Percentiles rank a stretch among this genome's conserved stretches.
Evolutionary conservation across 192 early-diverging fungal species (phyloP).

Genomic region (Physocladia obscura): DNA sequence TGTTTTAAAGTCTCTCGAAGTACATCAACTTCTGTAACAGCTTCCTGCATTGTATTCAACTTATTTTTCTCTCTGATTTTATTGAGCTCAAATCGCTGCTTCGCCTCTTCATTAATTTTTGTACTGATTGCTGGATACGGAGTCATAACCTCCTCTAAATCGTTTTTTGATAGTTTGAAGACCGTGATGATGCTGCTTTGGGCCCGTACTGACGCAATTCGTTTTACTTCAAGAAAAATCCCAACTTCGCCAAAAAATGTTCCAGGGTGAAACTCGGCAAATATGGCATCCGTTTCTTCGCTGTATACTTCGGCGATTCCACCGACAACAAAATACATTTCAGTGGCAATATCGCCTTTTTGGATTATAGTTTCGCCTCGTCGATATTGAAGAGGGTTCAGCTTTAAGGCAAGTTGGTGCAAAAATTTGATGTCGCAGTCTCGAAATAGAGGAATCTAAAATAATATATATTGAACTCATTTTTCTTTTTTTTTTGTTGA

Average conservation of each 20-base stretch:
- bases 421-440: constrained; percentile 54
- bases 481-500: not conserved
- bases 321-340: constrained; percentile 56
- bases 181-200: constrained; percentile 37
- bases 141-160: constrained; percentile 44
- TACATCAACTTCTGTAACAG: constrained; percentile 53
- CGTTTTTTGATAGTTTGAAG: constrained; percentile 48
- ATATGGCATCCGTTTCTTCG: constrained; percentile 43
- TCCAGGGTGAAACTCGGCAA: constrained; percentile 51
- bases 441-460: constrained; percentile 52
- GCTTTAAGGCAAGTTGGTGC: constrained; percentile 48
- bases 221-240: constrained; percentile 45
- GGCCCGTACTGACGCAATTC: constrained; percentile 54
- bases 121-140: constrained; percentile 47
- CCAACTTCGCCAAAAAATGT: constrained; percentile 59
- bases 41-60: constrained; percentile 31
- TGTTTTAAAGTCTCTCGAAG: constrained; percentile 54
- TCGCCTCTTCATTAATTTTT: constrained; percentile 51
- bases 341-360: constrained; percentile 51
- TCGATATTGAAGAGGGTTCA: constrained; percentile 49
- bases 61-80: constrained; percentile 48
- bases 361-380: constrained; percentile 40
- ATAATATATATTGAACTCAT: too few relatives aligned
- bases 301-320: constrained; percentile 51
- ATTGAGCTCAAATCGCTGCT: constrained; percentile 43